Conservation (phyloP, 2,329 filamentous ascomycete species). For the Penicillium fuscoglaucum region DNA sequence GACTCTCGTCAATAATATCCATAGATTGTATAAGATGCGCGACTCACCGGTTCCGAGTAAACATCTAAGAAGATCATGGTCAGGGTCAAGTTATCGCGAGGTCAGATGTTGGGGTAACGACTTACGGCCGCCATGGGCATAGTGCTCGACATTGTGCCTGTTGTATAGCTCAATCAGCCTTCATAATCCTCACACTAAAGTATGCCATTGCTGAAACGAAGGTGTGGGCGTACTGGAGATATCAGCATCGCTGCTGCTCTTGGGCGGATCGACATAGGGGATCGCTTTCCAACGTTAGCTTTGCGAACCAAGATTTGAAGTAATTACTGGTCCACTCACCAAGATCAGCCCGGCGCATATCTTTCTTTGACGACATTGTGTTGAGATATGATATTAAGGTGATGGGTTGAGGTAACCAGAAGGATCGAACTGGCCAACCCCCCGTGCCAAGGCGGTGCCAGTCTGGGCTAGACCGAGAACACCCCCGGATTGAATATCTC, state of each 20-base stretch:
- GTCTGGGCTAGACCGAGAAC: constrained; percentile 9
- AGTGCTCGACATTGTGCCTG: constrained; percentile 68
- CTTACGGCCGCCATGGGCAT: constrained; percentile 85
- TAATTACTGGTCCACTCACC: constrained; percentile 52
- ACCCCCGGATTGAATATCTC: constrained; percentile 14
- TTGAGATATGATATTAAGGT: constrained; percentile 16
- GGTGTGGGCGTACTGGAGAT: constrained; percentile 65
- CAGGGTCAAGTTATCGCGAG: constrained; percentile 19
- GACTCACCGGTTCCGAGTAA: constrained; percentile 79
- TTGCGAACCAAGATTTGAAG: background rate
- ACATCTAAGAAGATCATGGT: constrained; percentile 60
- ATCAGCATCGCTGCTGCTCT: constrained; percentile 65
- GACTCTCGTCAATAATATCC: constrained; percentile 3
- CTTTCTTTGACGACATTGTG: constrained; percentile 68
- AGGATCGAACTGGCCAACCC: constrained; percentile 8
- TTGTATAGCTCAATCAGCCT: constrained; percentile 20
- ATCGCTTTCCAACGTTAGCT: constrained; percentile 61
- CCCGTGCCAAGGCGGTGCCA: constrained; percentile 11
- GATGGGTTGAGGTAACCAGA: constrained; percentile 10
- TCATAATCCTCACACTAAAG: background rate
- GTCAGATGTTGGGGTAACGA: constrained; percentile 31
- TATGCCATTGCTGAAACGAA: background rate
- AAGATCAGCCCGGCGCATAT: constrained; percentile 73
- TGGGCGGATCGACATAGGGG: constrained; percentile 76
- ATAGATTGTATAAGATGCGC: constrained; percentile 8